phyloP scores from a whole-genome alignment of 163 green algal species.

The Smithsoniella earleae region DNA sequence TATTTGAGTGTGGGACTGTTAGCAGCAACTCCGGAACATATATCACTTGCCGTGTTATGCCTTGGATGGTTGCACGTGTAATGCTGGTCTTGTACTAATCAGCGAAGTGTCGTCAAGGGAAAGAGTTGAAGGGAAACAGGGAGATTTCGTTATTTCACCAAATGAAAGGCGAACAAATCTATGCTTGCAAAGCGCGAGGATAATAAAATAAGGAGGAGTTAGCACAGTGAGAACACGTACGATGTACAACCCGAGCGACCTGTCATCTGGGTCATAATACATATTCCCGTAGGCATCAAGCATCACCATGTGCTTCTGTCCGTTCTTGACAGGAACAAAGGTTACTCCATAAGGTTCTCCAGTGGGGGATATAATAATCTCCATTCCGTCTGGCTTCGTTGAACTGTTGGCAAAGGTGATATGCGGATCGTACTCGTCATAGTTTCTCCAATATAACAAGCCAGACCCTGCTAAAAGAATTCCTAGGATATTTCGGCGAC shows the following conservation, averaged over 20 bases:
- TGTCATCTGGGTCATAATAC: conserved; percentile 23
- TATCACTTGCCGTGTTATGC: too few relatives aligned
- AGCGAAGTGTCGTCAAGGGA: not conserved
- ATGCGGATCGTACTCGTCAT: conserved; percentile 10
- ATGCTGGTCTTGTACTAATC: not conserved
- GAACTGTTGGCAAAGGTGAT: not conserved
- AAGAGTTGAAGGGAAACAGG: not conserved
- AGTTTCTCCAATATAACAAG: conserved; percentile 22
- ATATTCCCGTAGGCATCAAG: conserved; percentile 28
- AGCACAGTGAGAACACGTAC: not conserved
- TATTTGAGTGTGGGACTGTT: too few relatives aligned
- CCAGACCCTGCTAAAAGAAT: not conserved
- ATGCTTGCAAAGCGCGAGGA: too few relatives aligned
- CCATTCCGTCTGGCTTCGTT: conserved; percentile 7
- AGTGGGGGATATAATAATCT: conserved; percentile 16
- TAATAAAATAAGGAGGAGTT: not conserved
- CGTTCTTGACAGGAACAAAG: not conserved
- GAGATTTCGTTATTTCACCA: too few relatives aligned
- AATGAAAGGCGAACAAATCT: too few relatives aligned
- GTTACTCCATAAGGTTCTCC: conserved; percentile 22
- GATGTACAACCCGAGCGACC: conserved; percentile 15
- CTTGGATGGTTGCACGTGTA: not conserved
- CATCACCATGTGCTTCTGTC: not conserved
- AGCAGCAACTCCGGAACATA: too few relatives aligned
- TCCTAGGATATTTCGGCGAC: conserved; percentile 15